These are phyloP conservation scores for Piedraia hortae DNA, from an alignment of 2,329 filamentous ascomycete species.

Conservation along the genomic window DNA sequence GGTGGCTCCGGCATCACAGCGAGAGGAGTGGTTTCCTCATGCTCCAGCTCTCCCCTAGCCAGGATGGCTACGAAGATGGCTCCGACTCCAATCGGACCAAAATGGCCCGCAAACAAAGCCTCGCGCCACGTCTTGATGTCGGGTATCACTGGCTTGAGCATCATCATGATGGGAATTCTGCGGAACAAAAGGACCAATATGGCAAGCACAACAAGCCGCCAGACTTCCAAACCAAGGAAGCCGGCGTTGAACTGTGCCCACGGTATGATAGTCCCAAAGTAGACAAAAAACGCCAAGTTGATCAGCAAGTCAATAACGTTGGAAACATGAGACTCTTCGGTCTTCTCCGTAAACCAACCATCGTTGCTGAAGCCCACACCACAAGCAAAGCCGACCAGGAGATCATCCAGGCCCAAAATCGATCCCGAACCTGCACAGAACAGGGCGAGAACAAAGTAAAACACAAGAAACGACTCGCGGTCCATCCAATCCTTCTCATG, in stretches of 20 bases:
- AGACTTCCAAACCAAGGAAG: constrained; percentile 46
- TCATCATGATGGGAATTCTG: constrained; percentile 80
- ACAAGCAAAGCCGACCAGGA: constrained; percentile 79
- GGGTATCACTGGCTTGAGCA: constrained; percentile 73
- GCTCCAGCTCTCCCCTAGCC: constrained; percentile 68
- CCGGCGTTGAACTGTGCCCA: constrained; percentile 73
- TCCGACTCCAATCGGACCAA: constrained; percentile 89
- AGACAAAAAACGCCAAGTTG: constrained; percentile 96
- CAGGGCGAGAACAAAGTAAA: constrained; percentile 88
- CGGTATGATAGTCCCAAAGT: constrained; percentile 86
- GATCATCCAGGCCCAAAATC: constrained; percentile 71
- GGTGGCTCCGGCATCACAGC: constrained; percentile 29
- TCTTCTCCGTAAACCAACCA: constrained; percentile 95
- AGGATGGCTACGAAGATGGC: constrained; percentile 89
- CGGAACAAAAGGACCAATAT: constrained; percentile 85
- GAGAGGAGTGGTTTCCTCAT: constrained; percentile 39
- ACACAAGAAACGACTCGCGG: constrained; percentile 88
- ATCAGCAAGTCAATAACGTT: constrained; percentile 96
- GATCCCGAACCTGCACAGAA: constrained; percentile 89
- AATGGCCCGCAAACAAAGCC: constrained; percentile 86
- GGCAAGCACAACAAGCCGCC: constrained; percentile 83
- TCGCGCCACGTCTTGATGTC: constrained; percentile 97
- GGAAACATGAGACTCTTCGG: constrained; percentile 91
- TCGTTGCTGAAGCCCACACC: constrained; percentile 99
- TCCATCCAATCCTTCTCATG: constrained; percentile 72